Evolutionary conservation across 306 rosid genomes (phyloP), one percentile per base, ranked within the genome.

Genomic region (Astragalus membranaceus): DNA sequence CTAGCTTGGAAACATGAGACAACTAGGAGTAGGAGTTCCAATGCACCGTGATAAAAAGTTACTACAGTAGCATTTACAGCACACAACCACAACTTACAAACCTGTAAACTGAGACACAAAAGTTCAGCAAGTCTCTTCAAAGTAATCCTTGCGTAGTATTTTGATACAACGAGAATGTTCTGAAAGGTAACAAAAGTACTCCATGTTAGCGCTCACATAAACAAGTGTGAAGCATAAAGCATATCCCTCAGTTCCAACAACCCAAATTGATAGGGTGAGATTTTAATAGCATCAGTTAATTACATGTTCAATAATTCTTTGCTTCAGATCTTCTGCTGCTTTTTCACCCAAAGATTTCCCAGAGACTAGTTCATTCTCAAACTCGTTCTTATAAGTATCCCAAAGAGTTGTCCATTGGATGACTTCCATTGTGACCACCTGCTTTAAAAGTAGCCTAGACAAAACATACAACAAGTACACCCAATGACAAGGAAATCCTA

Each of bases 111-210:
- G 59, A 91, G 89, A 52, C 97, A 88, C 78, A 91, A 54, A 42
- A 91, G 85, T 66, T 87, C 89, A 32, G 92, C 89, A 81, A 92
- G 84, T 85, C 96, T 84, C 80, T 80, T 87, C 83, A 92, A 70
- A 36, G 85, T 80, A 70, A 84, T 74, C 74, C 85, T 77, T 46
- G 92, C 56, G 48, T 92, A 89, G 67, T 92, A 89, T 76, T 88
- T 89, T 44, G 98, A 92, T 50, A 92, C 95, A 8, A 92, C 96
- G 11, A 92, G 83, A 76, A 92, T 92, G 70, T 92, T 92, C 98
- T 92, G 92, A 50, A 79, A 61, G 59, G 54, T 52, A 65, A 49
- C 39, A 65, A 44, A 58, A 49, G 48, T 16, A 17, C 48, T 37
- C 14, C 36, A 12, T 26, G 55, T 83, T 26, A 80, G 70, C 9